Base-by-base conservation (phyloP, 495 filamentous ascomycete species). In the Umbilicaria muhlenbergii region DNA sequence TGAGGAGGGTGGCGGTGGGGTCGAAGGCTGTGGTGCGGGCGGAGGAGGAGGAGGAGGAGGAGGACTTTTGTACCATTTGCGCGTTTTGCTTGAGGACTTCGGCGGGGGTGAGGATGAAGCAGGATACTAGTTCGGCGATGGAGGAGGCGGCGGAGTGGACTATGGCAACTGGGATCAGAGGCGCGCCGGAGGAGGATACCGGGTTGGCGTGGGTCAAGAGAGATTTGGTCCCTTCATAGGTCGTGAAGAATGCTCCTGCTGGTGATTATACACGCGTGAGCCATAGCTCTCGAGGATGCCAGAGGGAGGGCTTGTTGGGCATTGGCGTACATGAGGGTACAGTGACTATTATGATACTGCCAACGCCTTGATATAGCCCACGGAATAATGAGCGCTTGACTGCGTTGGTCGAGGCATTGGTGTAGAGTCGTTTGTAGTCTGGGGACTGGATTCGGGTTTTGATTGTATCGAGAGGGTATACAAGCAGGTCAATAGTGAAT, bases 61-160 rank as follows among this genome's bases (percentile, higher is more conserved):
- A 18, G 32, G 36, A 21, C 19, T 37, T 44, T 13, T 48, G 51
- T 6, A 69, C 44, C 53, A 92, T 80, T 58, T 95, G 88, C 2
- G 87, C 84, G 60, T 94, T 93, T 51, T 94, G 87, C 62, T 95
- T 95, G 33, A 94, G 67, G 8, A 93, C 84, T 57, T 95, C 87
- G 33, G 86, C 82, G 0, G 88, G 88, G 0, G 87, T 89, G 34
- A 94, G 71, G 40, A 95, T 81, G 21, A 80, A 63, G 55, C 88
- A 94, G 5, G 84, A 85, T 3, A 86, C 81, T 42, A 83, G 70
- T 56, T 95, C 88, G 0, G 74, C 88, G 18, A 70, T 58, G 3
- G 74, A 77, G 12, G 86, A 91, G 21, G 80, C 74, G 17, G 64
- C 47, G 17, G 76, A 63, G 45, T 83, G 71, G 39, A 75, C 61